Evolutionary conservation across 768 basidiomycete genomes (phyloP).

Genomic region (Tephrocybe sp.): DNA sequence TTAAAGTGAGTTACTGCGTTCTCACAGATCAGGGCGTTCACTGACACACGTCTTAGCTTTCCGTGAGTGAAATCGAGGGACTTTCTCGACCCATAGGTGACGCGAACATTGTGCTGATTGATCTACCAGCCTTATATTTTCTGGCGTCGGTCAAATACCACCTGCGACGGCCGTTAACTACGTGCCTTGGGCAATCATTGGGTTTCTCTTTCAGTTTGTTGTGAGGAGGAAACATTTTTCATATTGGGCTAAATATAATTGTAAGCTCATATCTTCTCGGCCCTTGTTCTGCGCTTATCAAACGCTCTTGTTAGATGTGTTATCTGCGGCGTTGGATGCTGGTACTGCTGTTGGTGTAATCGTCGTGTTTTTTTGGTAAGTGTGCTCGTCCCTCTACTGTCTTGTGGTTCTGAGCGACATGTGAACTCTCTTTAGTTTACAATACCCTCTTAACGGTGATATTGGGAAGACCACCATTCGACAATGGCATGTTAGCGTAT

Average conservation of each 20-base stretch:
- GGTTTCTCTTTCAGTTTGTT: constrained; percentile 77
- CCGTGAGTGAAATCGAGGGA: constrained; percentile 42
- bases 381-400: no score
- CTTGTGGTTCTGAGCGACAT: background rate
- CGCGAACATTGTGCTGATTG: background rate
- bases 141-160: constrained; percentile 67
- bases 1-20: constrained; percentile 49
- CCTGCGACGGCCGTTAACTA: constrained; percentile 87
- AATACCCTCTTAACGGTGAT: constrained; percentile 41
- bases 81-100: background rate
- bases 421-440: constrained; percentile 28
- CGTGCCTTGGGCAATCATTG: constrained; percentile 71
- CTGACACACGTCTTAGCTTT: constrained; percentile 31
- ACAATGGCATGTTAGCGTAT: constrained; percentile 27
- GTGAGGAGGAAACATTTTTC: constrained; percentile 63
- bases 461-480: constrained; percentile 36
- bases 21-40: background rate
- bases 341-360: constrained; percentile 67
- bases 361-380: constrained; percentile 67
- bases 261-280: constrained; percentile 28
- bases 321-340: constrained; percentile 74
- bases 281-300: background rate
- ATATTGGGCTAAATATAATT: constrained; percentile 80
- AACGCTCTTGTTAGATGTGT: constrained; percentile 45
- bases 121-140: constrained; percentile 56